Evolutionary conservation across 768 basidiomycete species (phyloP), one percentile per base, ranked within the genome.

Genomic region (Chalciporus sphaerocephalus): DNA sequence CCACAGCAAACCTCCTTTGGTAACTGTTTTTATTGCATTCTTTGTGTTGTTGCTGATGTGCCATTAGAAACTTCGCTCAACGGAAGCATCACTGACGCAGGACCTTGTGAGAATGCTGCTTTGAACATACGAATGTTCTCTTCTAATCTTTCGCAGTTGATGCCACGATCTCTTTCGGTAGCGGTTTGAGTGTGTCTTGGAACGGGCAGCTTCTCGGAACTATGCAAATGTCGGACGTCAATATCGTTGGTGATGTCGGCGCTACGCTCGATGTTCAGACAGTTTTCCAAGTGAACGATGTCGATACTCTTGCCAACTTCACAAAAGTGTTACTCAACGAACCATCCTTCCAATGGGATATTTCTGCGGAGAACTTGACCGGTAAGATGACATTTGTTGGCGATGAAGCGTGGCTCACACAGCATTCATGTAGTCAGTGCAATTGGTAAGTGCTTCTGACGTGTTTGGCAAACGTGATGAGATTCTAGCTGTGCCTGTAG

Each of bases 261-360:
- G 84, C 77, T 9, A 61, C 69, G 18, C 70, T 88, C 35, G 71
- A 79, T 53, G 55, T 73, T 12, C 67, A 76, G 24, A 73, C 83
- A 5, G 66, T 66, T 0, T 88, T 88, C 54, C 65, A 70, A 28
- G 78, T 87, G 5, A 74, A 76, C 0, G 73, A 83, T 50, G 73
- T 81, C 16, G 70, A 63, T 33, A 74, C 76, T 40, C 64, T 87
- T 43, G 72, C 83, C 16, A 74, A 73, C 25, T 87, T 87, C 59
- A 86, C 85, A 0, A 81, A 81, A 69, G 67, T 69, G 17, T 62
- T 87, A 46, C 72, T 87, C 10, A 86, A 79, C 0, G 68, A 79
- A 39, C 79, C 81, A 50, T 75, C 73, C 2, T 88, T 88, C 54
- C 74, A 78, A 16, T 88, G 85, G 86, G 71, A 74, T 13, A 87